These are phyloP conservation scores for Chamaecrista fasciculata DNA, from an alignment of 306 rosid genomes.

Conservation along the genomic window DNA sequence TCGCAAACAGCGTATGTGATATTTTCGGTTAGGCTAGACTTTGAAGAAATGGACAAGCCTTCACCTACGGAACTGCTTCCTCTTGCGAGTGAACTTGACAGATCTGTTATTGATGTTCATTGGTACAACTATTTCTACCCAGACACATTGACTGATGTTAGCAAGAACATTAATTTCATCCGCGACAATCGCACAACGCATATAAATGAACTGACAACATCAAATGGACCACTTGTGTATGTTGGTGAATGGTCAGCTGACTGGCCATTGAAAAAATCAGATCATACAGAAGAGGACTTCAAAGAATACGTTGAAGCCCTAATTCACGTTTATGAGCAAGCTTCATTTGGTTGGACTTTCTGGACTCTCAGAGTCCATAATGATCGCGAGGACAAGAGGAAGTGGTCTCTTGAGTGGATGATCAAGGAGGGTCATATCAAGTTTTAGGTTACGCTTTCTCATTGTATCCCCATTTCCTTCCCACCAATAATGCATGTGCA, in stretches of 20 bases:
- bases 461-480: too few species aligned
- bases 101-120: constrained; percentile 65
- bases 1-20: constrained; percentile 51
- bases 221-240: constrained; percentile 68
- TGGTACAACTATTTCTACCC: constrained; percentile 54
- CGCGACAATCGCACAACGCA: constrained; percentile 43
- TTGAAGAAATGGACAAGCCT: constrained; percentile 2
- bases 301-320: constrained; percentile 57
- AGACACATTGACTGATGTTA: constrained; percentile 39
- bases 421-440: constrained; percentile 62
- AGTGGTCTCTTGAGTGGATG: constrained; percentile 88
- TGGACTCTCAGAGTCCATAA: constrained; percentile 62
- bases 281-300: constrained; percentile 52
- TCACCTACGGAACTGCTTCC: constrained; percentile 50
- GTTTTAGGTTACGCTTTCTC: constrained; percentile 20
- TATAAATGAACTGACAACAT: constrained; percentile 10
- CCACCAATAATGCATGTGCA: too few species aligned
- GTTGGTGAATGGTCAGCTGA: constrained; percentile 82
- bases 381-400: too few species aligned
- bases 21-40: constrained; percentile 53
- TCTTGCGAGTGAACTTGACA: constrained; percentile 39
- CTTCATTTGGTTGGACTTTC: constrained; percentile 82
- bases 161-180: constrained; percentile 61
- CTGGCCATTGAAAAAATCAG: constrained; percentile 49
- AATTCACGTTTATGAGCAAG: constrained; percentile 51